These are phyloP conservation scores for Cucurbita moschata DNA, from an alignment of 306 rosid genomes.

Conservation along the genomic window DNA sequence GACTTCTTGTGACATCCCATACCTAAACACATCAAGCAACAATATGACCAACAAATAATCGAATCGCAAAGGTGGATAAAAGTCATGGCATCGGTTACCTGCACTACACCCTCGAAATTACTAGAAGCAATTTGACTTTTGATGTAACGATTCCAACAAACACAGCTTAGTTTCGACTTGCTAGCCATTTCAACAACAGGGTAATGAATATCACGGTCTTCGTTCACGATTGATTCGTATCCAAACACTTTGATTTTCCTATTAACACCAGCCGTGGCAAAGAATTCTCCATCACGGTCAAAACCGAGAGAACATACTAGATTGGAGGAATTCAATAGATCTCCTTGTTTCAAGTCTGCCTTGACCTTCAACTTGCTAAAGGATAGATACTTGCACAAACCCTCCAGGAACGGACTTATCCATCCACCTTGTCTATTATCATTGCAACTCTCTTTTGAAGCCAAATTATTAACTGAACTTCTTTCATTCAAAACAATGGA, in stretches of 20 bases:
- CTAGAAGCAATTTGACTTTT: constrained; percentile 98
- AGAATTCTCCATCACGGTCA: constrained; percentile 89
- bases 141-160: constrained; percentile 93
- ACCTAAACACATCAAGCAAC: constrained; percentile 35
- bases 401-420: constrained; percentile 92
- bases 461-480: constrained; percentile 49
- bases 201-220: constrained; percentile 87
- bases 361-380: constrained; percentile 66
- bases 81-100: constrained; percentile 36
- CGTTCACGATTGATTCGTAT: constrained; percentile 55
- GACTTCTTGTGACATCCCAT: constrained; percentile 94
- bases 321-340: constrained; percentile 88
- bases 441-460: constrained; percentile 36
- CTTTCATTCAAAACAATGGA: constrained; percentile 47
- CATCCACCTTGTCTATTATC: constrained; percentile 58
- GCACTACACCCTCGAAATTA: constrained; percentile 93
- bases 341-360: constrained; percentile 97
- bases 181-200: constrained; percentile 90
- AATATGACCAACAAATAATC: constrained; percentile 9
- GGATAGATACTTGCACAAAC: constrained; percentile 89
- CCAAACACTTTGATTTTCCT: constrained; percentile 90
- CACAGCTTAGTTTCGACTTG: constrained; percentile 78
- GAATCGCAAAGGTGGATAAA: constrained; percentile 4
- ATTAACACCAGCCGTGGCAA: constrained; percentile 92
- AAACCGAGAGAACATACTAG: constrained; percentile 81